phyloP scores from a whole-genome alignment of 768 basidiomycete genomes.

The Naganishia onofrii region DNA sequence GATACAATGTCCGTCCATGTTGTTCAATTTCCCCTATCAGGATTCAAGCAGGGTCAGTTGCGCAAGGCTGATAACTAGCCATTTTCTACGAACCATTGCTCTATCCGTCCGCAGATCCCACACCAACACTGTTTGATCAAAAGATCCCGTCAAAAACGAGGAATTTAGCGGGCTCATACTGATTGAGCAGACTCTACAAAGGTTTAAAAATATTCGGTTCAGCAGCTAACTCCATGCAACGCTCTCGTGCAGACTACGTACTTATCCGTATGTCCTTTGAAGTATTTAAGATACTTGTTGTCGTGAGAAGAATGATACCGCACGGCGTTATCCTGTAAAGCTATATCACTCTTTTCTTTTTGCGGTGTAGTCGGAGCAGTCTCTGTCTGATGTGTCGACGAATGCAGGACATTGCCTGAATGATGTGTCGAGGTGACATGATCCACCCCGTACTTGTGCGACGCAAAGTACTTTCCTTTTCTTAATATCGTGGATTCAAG shows the following conservation, averaged over 20 bases:
- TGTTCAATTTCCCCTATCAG: slow-evolving; percentile 42
- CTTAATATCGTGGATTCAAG: slow-evolving; percentile 51
- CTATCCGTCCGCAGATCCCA: slow-evolving; percentile 85
- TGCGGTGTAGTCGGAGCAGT: too few relatives aligned
- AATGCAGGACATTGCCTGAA: slow-evolving; percentile 75
- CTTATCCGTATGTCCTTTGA: slow-evolving; percentile 83
- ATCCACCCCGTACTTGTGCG: slow-evolving; percentile 96
- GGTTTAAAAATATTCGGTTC: background rate
- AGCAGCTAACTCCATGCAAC: background rate
- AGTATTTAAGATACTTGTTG: slow-evolving; percentile 94
- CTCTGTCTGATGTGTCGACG: slow-evolving; percentile 68
- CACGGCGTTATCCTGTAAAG: slow-evolving; percentile 77
- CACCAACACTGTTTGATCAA: slow-evolving; percentile 89
- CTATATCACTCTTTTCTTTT: too few relatives aligned
- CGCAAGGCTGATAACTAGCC: background rate
- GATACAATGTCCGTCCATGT: slow-evolving; percentile 46
- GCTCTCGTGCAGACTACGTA: slow-evolving; percentile 35
- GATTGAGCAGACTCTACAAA: slow-evolving; percentile 71
- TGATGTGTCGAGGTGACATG: slow-evolving; percentile 93
- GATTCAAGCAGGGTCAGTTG: background rate
- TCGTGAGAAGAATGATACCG: slow-evolving; percentile 93
- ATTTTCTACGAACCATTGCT: slow-evolving; percentile 58
- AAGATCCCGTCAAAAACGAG: slow-evolving; percentile 88
- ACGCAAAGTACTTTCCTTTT: slow-evolving; percentile 71
- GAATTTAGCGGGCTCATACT: slow-evolving; percentile 91